Evolutionary conservation across 2,329 filamentous ascomycete genomes (phyloP), one percentile per base, ranked within the genome.

Genomic region (Sordariomycetes sp.): DNA sequence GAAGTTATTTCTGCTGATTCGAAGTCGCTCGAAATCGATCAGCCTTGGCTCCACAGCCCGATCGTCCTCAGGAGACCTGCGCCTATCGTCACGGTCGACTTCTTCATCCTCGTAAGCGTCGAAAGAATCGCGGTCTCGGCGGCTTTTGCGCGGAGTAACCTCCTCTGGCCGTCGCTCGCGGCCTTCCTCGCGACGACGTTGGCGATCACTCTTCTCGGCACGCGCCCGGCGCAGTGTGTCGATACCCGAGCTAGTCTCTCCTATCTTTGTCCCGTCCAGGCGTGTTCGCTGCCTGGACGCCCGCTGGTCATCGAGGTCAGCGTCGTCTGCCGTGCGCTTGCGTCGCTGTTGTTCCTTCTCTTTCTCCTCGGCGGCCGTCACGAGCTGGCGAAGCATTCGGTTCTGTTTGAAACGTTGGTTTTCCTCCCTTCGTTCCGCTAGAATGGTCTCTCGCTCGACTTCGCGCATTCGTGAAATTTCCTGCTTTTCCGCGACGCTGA

Each of bases 381-480:
- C 80, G 60, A 95, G 84, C 65, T 88, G 87, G 60, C 88, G 89
- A 55, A 97, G 81, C 62, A 92, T 84, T 54, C 86, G 80, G 66
- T 94, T 90, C 73, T 96, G 93, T 60, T 88, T 83, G 65, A 89
- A 86, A 57, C 86, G 85, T 67, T 94, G 89, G 59, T 92, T 86
- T 69, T 94, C 86, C 65, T 90, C 85, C 40, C 88, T 87, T 63
- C 94, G 90, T 64, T 96, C 89, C 22, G 91, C 93, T 7, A 99
- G 81, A 52, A 96, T 86, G 68, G 90, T 85, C 71, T 99, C 94
- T 62, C 93, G 88, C 68, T 96, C 86, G 56, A 97, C 86, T 74
- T 97, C 92, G 34, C 91, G 87, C 81, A 97, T 85, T 59, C 79
- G 82, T 80, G 94, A 86, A 61, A 99, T 94, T 56, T 88, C 79